These are phyloP conservation scores for Acanthamoeba healyi DNA, from an alignment of 208 protist genomes.

Conservation along the genomic window DNA sequence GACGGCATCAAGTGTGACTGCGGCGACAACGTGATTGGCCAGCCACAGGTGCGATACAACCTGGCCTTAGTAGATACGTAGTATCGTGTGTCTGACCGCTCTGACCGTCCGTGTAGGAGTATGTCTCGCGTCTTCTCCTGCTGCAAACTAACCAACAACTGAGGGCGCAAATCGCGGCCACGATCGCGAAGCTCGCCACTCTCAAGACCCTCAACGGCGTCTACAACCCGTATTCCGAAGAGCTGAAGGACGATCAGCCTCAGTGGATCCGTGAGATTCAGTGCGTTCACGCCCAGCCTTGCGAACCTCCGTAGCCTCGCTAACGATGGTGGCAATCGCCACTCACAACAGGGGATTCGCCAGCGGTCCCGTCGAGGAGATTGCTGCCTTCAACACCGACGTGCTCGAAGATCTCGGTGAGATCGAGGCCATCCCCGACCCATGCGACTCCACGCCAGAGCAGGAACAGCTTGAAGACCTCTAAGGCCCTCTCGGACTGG, in stretches of 20 bases:
- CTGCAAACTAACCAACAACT: not conserved
- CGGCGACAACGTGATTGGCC: not conserved
- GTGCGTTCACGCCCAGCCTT: not conserved
- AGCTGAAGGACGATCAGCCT: not conserved
- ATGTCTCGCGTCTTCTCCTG: conserved; percentile 9
- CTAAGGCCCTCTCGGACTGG: too few relatives aligned
- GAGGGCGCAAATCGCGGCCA: not conserved
- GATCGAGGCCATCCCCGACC: not conserved
- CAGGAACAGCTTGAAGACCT: too few relatives aligned
- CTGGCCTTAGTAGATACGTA: too few relatives aligned
- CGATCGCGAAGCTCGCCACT: not conserved
- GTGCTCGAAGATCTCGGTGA: not conserved
- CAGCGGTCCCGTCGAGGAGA: not conserved
- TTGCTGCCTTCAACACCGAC: not conserved
- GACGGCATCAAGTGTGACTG: not conserved
- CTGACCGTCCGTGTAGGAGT: too few relatives aligned
- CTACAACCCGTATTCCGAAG: not conserved
- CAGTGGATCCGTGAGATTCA: not conserved
- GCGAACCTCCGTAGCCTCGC: too few relatives aligned
- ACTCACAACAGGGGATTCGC: conserved; percentile 1
- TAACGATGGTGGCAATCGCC: not conserved
- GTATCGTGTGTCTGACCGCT: too few relatives aligned
- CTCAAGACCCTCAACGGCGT: not conserved
- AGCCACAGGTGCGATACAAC: not conserved
- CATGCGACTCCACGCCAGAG: conserved; percentile 19